phyloP scores from a whole-genome alignment of 495 filamentous ascomycete genomes.

The Penicillium bovifimosum region DNA sequence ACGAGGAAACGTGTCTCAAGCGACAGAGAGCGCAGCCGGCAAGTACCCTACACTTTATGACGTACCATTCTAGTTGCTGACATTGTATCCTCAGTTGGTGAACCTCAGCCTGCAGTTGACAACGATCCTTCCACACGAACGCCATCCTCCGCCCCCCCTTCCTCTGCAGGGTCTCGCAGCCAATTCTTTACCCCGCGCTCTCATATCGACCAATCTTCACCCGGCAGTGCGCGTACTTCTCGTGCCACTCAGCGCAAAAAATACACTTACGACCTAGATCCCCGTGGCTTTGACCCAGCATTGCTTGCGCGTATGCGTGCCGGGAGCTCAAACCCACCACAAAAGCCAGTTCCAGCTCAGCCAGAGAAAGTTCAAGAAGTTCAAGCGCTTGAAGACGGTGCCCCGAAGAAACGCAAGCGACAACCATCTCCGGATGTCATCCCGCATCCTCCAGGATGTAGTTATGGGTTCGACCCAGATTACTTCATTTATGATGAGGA shows the following conservation, averaged over 20 bases:
- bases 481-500: conserved; percentile 38
- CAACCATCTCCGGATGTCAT: conserved; percentile 40
- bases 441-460: conserved; percentile 39
- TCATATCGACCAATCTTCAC: background rate
- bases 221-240: background rate
- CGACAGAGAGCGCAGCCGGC: background rate
- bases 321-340: background rate
- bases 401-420: conserved; percentile 37
- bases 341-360: background rate
- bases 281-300: conserved; percentile 1
- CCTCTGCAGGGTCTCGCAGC: background rate
- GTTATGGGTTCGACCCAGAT: conserved; percentile 41
- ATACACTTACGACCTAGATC: background rate
- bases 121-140: background rate
- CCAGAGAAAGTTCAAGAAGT: background rate
- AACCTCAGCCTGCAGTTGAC: background rate
- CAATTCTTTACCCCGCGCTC: background rate
- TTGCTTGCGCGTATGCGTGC: conserved; percentile 4
- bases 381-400: background rate
- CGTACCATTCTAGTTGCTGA: background rate
- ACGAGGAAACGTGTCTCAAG: background rate
- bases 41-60: background rate
- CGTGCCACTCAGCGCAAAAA: background rate
- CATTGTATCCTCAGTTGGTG: background rate
- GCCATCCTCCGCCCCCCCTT: background rate